Percentiles rank a stretch among this genome's conserved stretches.
Conservation (phyloP, 768 basidiomycete species). For the Candolleomyces aberdarensis region DNA sequence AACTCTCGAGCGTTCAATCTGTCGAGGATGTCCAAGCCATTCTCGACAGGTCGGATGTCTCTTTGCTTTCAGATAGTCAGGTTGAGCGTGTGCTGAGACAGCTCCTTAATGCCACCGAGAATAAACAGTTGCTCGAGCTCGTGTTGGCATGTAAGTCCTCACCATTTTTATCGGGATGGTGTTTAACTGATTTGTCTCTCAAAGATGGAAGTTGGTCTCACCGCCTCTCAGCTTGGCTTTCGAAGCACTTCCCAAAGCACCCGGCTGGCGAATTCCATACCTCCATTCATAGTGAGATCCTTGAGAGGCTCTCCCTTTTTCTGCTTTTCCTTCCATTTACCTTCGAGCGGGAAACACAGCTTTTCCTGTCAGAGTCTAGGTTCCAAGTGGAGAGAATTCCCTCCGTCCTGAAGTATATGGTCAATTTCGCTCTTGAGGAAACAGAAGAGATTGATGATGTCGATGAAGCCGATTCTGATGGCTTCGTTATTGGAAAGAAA, state of each 20-base stretch:
- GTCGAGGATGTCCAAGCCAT: not conserved
- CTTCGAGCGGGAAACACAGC: not conserved
- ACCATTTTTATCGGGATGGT: no score
- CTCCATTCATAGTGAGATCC: not conserved
- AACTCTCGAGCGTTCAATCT: not conserved
- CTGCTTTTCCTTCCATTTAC: not conserved
- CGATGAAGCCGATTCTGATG: not conserved
- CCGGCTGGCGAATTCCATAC: not conserved
- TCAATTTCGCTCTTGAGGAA: not conserved
- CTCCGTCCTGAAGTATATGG: not conserved
- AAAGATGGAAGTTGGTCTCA: not conserved
- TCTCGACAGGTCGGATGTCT: not conserved
- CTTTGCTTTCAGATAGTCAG: not conserved
- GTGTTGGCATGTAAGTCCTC: not conserved
- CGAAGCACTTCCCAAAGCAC: not conserved
- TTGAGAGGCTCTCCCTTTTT: not conserved
- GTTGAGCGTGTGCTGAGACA: not conserved
- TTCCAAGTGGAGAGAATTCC: not conserved
- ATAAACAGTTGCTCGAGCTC: not conserved
- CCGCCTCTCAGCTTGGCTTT: not conserved
- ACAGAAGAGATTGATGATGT: not conserved
- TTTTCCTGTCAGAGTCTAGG: not conserved
- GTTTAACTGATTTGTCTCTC: not conserved
- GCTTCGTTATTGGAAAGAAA: not conserved
- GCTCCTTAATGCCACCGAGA: not conserved